phyloP scores from a whole-genome alignment of 108 stramenopile species.

The Pseudonitzschia multiseries region DNA sequence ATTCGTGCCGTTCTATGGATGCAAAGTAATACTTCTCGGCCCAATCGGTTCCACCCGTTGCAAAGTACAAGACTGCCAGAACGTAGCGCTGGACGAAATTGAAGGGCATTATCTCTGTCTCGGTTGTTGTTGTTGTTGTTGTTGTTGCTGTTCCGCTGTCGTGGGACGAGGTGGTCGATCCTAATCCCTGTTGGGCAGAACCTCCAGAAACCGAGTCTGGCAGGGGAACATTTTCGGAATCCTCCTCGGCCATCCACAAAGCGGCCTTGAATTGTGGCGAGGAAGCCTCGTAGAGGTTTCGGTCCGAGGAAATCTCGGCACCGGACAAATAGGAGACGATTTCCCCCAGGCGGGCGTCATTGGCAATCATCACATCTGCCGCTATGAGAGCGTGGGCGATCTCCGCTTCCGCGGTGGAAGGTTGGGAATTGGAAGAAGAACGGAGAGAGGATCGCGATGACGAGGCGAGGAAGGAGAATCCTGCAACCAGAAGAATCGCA shows the following conservation, averaged over 20 bases:
- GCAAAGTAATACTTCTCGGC: slow-evolving; percentile 18
- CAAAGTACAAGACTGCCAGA: slow-evolving; percentile 41
- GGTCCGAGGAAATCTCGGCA: slow-evolving; percentile 11
- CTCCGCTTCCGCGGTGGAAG: no score
- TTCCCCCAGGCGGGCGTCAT: background rate
- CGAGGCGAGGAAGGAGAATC: background rate
- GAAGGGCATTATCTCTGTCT: background rate
- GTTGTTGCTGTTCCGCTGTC: no score
- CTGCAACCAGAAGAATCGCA: no score
- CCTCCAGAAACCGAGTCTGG: background rate
- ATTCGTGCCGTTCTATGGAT: slow-evolving; percentile 11
- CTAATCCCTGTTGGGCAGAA: background rate
- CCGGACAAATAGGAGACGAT: slow-evolving; percentile 17
- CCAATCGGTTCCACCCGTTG: slow-evolving; percentile 19
- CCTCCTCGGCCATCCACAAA: slow-evolving; percentile 46
- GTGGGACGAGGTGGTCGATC: background rate
- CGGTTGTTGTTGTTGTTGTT: no score
- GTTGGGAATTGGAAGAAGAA: background rate
- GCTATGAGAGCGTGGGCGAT: background rate
- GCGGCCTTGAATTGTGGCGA: slow-evolving; percentile 47
- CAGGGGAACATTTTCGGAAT: slow-evolving; percentile 26
- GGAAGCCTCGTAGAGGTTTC: slow-evolving; percentile 16
- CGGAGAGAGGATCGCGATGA: background rate
- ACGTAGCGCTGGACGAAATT: slow-evolving; percentile 39
- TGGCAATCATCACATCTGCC: background rate